Conservation (phyloP, 148 eudicot genomes). For the Simmondsia chinensis region DNA sequence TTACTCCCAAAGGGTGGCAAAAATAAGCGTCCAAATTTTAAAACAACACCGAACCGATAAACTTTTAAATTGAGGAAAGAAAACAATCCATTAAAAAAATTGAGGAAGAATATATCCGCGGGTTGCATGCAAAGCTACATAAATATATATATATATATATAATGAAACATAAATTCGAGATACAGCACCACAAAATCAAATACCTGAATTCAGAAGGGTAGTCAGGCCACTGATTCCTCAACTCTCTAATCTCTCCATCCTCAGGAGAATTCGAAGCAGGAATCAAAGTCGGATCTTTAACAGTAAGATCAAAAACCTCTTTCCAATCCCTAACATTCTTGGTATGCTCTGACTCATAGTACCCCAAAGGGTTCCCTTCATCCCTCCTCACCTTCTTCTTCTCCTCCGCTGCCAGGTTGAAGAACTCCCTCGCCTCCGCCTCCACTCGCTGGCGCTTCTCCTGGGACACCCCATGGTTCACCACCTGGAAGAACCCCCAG, state of each 20-base stretch:
- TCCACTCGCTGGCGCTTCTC: conserved; percentile 23
- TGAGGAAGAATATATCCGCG: no score
- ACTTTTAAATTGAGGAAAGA: no score
- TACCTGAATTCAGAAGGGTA: conserved; percentile 39
- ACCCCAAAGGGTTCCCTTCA: conserved; percentile 36
- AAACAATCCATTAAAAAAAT: no score
- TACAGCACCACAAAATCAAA: no score
- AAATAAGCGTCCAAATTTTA: no score
- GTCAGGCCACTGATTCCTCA: conserved; percentile 51
- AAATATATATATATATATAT: no score
- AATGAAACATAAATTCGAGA: no score
- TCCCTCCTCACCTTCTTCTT: conserved; percentile 40
- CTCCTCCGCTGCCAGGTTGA: conserved; percentile 36
- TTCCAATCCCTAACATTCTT: conserved; percentile 70
- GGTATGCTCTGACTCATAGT: conserved; percentile 52
- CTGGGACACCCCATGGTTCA: conserved; percentile 47
- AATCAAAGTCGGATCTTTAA: conserved; percentile 24
- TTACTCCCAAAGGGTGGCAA: no score
- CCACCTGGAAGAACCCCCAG: conserved; percentile 72
- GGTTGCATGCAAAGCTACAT: no score
- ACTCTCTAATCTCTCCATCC: conserved; percentile 15
- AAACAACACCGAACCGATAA: no score
- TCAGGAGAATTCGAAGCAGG: conserved; percentile 36
- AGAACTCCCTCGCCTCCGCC: conserved; percentile 29
- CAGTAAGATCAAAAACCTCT: conserved; percentile 43